Evolutionary conservation across 169 alveolate species (phyloP).

Genomic region (Plasmodium fragile): DNA sequence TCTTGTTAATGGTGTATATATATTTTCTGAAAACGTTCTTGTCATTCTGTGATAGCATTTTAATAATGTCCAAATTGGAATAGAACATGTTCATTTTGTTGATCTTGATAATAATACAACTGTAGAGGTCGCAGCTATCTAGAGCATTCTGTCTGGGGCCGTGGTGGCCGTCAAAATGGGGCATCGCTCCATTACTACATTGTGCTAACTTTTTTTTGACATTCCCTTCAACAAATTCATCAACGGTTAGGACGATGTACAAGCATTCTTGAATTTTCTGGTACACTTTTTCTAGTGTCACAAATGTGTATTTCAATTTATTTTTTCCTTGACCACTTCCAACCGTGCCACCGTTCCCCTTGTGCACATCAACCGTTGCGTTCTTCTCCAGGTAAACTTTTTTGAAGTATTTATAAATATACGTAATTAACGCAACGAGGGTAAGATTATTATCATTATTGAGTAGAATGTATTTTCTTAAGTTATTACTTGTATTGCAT

Average conservation of each 20-base stretch:
- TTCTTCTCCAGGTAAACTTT: constrained; percentile 37
- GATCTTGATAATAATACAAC: constrained; percentile 40
- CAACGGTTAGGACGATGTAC: constrained; percentile 45
- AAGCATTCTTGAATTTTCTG: constrained; percentile 74
- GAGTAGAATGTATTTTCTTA: constrained; percentile 13
- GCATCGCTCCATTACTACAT: background rate
- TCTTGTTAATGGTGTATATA: constrained; percentile 61
- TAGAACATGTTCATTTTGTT: constrained; percentile 63
- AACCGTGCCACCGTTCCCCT: background rate
- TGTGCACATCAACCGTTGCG: background rate
- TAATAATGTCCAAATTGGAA: constrained; percentile 63
- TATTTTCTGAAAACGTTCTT: constrained; percentile 37
- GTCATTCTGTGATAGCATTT: constrained; percentile 35
- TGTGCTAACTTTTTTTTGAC: background rate
- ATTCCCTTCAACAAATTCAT: constrained; percentile 38
- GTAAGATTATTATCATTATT: constrained; percentile 37
- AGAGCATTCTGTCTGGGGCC: background rate
- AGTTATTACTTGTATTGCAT: constrained; percentile 36
- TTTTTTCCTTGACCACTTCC: background rate
- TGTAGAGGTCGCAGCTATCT: background rate
- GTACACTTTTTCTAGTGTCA: constrained; percentile 50
- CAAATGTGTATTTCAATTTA: constrained; percentile 46
- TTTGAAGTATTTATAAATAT: constrained; percentile 57
- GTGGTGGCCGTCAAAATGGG: background rate
- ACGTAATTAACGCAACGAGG: constrained; percentile 30